Conservation (phyloP, 176 grass and related monocot genomes). For the Triticum turgidum region DNA sequence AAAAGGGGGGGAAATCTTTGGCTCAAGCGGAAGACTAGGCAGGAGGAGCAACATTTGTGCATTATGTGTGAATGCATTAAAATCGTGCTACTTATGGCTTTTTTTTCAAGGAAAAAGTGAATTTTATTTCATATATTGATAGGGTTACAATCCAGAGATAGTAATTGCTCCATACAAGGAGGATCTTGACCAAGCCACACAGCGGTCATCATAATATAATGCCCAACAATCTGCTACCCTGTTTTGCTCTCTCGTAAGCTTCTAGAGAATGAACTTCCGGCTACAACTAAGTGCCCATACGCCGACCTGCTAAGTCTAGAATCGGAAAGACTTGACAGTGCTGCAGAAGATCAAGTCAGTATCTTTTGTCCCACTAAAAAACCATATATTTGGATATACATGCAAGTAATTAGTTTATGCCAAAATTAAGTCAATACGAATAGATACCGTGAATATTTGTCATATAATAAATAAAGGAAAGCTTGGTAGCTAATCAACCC, state of each 20-base stretch:
- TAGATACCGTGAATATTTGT: not conserved
- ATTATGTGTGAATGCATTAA: not conserved
- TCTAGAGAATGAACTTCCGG: too few relatives aligned
- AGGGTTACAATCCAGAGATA: too few relatives aligned
- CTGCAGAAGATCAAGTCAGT: not conserved
- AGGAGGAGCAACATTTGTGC: not conserved
- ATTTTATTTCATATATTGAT: too few relatives aligned
- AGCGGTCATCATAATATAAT: too few relatives aligned
- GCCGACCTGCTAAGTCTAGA: too few relatives aligned
- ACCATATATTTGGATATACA: not conserved
- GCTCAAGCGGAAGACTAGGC: not conserved
- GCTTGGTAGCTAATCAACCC: not conserved
- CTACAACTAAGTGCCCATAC: too few relatives aligned
- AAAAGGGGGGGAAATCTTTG: not conserved
- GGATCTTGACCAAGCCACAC: too few relatives aligned
- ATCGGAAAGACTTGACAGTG: too few relatives aligned
- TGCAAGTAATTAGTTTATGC: not conserved
- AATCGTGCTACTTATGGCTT: slow-evolving; percentile 4
- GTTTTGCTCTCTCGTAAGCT: too few relatives aligned
- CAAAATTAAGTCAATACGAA: not conserved
- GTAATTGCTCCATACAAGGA: too few relatives aligned
- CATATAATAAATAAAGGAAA: not conserved
- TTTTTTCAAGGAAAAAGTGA: too few relatives aligned
- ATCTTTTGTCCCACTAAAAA: not conserved
- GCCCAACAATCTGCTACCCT: too few relatives aligned